Percentiles rank a stretch among this genome's conserved stretches.
phyloP scores from a whole-genome alignment of 768 basidiomycete species.

The Auricularia cornea region DNA sequence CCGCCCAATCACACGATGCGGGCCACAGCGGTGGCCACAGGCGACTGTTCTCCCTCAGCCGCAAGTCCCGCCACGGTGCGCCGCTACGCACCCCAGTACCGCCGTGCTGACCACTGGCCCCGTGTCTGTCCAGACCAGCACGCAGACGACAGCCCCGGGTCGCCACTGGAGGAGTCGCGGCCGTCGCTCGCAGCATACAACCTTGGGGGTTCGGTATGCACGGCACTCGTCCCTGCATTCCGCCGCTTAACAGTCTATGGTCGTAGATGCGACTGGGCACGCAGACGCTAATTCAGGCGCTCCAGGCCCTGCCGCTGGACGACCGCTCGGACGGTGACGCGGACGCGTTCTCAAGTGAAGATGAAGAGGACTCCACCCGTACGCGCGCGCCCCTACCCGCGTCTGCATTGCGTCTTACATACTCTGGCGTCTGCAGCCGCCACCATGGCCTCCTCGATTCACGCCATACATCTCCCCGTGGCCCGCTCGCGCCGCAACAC shows the following conservation, averaged over 20 bases:
- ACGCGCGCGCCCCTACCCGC: not conserved
- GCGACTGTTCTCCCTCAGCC: conserved; percentile 37
- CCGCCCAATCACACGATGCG: not conserved
- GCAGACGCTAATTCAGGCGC: conserved; percentile 80
- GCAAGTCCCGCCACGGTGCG: not conserved
- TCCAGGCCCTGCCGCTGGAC: conserved; percentile 77
- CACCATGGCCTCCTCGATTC: conserved; percentile 74
- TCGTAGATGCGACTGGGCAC: conserved; percentile 77
- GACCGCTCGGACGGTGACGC: conserved; percentile 64
- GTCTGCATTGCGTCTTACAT: conserved; percentile 4
- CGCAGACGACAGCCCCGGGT: not conserved
- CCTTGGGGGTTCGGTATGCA: not conserved
- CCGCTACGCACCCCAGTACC: not conserved
- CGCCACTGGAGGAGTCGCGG: not conserved
- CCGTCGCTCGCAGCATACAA: not conserved
- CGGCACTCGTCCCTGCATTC: not conserved
- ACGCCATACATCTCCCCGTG: conserved; percentile 73
- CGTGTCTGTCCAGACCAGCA: not conserved
- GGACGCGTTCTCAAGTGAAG: conserved; percentile 49
- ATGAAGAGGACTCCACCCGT: conserved; percentile 34
- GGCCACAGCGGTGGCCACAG: not conserved
- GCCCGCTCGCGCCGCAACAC: not conserved
- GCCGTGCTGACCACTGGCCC: not conserved
- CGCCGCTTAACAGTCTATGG: conserved; percentile 4
- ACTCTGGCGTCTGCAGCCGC: conserved; percentile 22